Conservation (phyloP, 495 filamentous ascomycete genomes). For the Podospora bellae-mahoneyi region DNA sequence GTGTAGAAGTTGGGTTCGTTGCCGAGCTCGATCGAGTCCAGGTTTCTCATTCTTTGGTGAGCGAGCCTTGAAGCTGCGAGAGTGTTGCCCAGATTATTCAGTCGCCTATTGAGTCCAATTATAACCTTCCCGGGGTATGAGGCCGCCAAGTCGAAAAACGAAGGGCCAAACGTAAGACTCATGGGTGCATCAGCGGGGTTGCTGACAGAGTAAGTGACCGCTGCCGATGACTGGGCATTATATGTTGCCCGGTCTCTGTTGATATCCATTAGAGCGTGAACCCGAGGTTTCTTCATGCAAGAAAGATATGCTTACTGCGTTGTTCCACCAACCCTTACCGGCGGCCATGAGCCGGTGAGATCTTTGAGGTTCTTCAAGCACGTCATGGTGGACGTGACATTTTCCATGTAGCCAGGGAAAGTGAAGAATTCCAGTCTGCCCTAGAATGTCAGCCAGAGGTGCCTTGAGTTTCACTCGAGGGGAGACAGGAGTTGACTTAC, state of each 20-base stretch:
- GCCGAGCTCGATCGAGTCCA: slow-evolving; percentile 58
- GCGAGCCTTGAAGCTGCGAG: slow-evolving; percentile 52
- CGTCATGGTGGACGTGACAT: slow-evolving; percentile 51
- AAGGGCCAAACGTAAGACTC: slow-evolving; percentile 54
- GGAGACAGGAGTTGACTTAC: background rate
- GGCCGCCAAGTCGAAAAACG: slow-evolving; percentile 52
- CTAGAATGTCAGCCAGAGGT: background rate
- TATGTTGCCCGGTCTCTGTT: slow-evolving; percentile 54
- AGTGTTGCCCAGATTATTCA: slow-evolving; percentile 54
- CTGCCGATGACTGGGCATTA: slow-evolving; percentile 46
- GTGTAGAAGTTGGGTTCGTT: slow-evolving; percentile 55
- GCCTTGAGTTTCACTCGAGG: background rate
- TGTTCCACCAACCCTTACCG: slow-evolving; percentile 58
- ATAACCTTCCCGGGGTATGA: slow-evolving; percentile 53
- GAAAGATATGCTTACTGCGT: slow-evolving; percentile 33
- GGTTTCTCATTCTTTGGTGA: slow-evolving; percentile 44
- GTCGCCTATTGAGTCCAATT: slow-evolving; percentile 55
- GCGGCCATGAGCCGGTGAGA: slow-evolving; percentile 54
- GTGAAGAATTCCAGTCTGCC: slow-evolving; percentile 53
- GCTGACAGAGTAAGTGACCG: slow-evolving; percentile 56
- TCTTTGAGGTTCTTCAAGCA: slow-evolving; percentile 55
- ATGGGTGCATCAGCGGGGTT: slow-evolving; percentile 51
- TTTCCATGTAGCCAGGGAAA: slow-evolving; percentile 56
- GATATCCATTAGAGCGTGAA: background rate
- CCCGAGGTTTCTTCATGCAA: background rate